Evolutionary conservation across 495 filamentous ascomycete species (phyloP).

Genomic region (Penicillium cosmopolitanum): DNA sequence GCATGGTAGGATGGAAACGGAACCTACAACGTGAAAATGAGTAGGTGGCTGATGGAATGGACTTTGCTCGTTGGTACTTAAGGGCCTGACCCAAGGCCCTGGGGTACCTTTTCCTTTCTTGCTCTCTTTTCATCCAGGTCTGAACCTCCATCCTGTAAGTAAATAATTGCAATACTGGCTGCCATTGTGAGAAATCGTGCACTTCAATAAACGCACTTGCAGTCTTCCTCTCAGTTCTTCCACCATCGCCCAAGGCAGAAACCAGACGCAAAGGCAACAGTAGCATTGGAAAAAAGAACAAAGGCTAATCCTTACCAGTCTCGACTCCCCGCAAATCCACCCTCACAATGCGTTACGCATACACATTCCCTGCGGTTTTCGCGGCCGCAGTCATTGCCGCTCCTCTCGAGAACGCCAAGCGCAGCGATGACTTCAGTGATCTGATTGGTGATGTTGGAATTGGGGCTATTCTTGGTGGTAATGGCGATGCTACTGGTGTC

Average conservation of each 20-base stretch:
- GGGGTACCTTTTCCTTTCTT: neutral
- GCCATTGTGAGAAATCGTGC: too few species aligned
- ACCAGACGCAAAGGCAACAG: too few species aligned
- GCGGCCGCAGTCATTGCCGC: conserved; percentile 12
- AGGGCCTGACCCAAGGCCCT: too few species aligned
- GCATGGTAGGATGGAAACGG: neutral
- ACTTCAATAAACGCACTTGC: too few species aligned
- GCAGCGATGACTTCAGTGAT: neutral
- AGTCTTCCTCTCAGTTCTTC: too few species aligned
- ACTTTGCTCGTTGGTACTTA: neutral
- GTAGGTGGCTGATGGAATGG: neutral
- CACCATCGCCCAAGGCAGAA: too few species aligned
- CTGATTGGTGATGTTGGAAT: too few species aligned
- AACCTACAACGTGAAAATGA: neutral
- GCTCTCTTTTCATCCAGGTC: neutral
- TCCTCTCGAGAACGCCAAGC: neutral
- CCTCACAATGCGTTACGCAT: conserved; percentile 2
- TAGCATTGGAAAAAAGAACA: neutral
- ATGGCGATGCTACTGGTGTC: conserved; percentile 4
- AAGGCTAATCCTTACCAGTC: neutral
- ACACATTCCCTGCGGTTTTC: conserved; percentile 15
- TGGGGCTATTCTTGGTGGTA: too few species aligned
- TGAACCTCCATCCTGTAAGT: conserved; percentile 6
- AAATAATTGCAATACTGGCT: neutral
- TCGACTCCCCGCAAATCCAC: neutral